These are phyloP conservation scores for Pelargonium fulgidum DNA, from an alignment of 441 rosid genomes.

Conservation along the genomic window DNA sequence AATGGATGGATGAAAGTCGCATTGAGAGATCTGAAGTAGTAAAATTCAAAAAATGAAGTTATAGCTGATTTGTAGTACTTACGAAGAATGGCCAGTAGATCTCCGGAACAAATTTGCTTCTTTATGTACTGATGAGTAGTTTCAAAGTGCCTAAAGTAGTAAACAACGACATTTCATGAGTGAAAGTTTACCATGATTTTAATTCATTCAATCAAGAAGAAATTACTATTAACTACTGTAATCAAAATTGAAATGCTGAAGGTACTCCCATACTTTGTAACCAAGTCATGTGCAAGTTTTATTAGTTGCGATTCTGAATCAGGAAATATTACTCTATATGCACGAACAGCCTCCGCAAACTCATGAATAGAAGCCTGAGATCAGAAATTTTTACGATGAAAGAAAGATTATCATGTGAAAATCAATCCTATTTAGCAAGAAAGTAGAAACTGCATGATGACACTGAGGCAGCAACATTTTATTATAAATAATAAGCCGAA, in stretches of 20 bases:
- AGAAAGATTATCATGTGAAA: conserved; percentile 17
- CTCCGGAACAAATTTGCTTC: conserved; percentile 48
- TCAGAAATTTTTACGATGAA: conserved; percentile 14
- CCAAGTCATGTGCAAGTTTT: conserved; percentile 62
- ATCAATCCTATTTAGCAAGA: neutral
- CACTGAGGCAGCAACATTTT: neutral
- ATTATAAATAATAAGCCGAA: neutral
- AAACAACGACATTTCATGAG: conserved; percentile 17
- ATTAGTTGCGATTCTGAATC: conserved; percentile 76
- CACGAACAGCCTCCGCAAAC: conserved; percentile 85
- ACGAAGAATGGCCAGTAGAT: conserved; percentile 57
- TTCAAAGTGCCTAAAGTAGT: conserved; percentile 64
- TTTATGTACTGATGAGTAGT: conserved; percentile 47
- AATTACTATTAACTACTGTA: conserved; percentile 5
- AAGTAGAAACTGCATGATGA: neutral
- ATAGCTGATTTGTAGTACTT: conserved; percentile 36
- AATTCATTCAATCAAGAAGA: conserved; percentile 11
- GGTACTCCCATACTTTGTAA: conserved; percentile 41
- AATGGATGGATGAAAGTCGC: conserved; percentile 11
- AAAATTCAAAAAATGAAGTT: conserved; percentile 15
- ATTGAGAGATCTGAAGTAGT: conserved; percentile 3
- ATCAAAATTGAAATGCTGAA: neutral
- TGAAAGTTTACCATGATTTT: neutral
- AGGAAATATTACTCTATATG: conserved; percentile 87
- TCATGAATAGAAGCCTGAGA: conserved; percentile 67